Evolutionary conservation across 2,329 filamentous ascomycete species (phyloP), one percentile per base, ranked within the genome.

Genomic region (Pezicula neosporulosa): DNA sequence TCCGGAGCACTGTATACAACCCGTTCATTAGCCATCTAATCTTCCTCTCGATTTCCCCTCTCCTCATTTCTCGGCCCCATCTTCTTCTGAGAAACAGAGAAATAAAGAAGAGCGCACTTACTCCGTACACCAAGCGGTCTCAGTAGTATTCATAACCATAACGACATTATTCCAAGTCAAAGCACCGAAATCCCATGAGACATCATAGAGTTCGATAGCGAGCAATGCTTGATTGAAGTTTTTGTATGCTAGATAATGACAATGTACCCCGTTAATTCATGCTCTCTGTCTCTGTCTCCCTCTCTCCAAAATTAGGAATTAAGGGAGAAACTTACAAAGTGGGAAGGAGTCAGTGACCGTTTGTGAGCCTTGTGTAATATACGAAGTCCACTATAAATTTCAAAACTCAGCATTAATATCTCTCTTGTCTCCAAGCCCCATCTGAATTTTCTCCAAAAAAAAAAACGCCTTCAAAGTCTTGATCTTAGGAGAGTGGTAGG

Each of bases 201-300:
- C 64, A 39, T 63, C 66, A 16, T 64, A 65, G 2, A 72, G 60
- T 54, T 74, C 71, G 38, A 73, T 72, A 1, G 70, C 70, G 44
- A 73, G 69, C 8, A 73, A 50, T 6, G 63, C 71, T 52, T 73
- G 68, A 53, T 72, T 72, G 51, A 72, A 71, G 13, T 66, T 69
- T 55, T 72, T 72, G 51, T 54, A 59, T 9, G 56, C 63, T 44
- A 10, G 2, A 9, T 10, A 30, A 30, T 15, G 3, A 44, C 5
- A 44, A 15, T 8, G 8, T 18, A 30, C 18, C 16, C 6, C 10
- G 10, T 44, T 8, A 30, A 7, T 33, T 21, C 41, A 44, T n/a
- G n/a, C n/a, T n/a, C n/a, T n/a, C n/a, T n/a, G n/a, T n/a, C n/a
- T n/a, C n/a, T n/a, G n/a, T n/a, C 7, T 4, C 18, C 2, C 8